Evolutionary conservation across 441 rosid species (phyloP), one percentile per base, ranked within the genome.

Genomic region (Pelargonium fulgidum): DNA sequence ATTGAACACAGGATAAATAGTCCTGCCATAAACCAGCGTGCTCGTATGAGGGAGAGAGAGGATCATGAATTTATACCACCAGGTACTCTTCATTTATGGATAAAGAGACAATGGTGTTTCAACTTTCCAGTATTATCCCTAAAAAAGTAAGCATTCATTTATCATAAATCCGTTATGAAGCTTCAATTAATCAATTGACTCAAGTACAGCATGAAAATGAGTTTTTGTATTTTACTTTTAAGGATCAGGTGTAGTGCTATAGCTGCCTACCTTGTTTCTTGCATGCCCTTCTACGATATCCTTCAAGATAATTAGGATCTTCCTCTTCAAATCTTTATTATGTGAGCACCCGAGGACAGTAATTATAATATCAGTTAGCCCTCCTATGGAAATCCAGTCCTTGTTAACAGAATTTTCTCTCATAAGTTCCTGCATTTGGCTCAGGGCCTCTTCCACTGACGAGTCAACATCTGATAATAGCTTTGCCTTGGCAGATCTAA

Each of bases 331-430:
- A 63, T 82, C 77, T 72, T 76, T 82, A 76, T 82, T 81, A 47
- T 29, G 86, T 47, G 84, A 80, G 44, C 36, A 78, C 22, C 84
- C 86, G 19, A 87, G 85, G 66, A 85, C 80, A 62, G 75, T 70
- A 61, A 78, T 72, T 69, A 79, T 62, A 41, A 68, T 74, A 76
- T 87, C 86, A 2, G 84, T 81, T 44, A 87, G 85, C 44, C 86
- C 89, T 64, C 82, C 87, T 47, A 87, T 75, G 24, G 83, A 84
- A 45, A 85, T 70, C 92, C 92, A 87, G 65, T 85, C 86, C 78
- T 84, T 85, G 80, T 84, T 87, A 65, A 87, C 74, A 14, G 85
- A 73, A 73, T 78, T 83, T 61, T 87, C 92, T 75, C 80, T 79
- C 78, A 85, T 76, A 13, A 87, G 85, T 62, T 81, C 81, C 74